A percentile compares a stretch with the other conserved stretches of the same genome.
Evolutionary conservation across 2,329 filamentous ascomycete genomes (phyloP).

Genomic region (Ophiognomonia clavigignenti-juglandacearum): DNA sequence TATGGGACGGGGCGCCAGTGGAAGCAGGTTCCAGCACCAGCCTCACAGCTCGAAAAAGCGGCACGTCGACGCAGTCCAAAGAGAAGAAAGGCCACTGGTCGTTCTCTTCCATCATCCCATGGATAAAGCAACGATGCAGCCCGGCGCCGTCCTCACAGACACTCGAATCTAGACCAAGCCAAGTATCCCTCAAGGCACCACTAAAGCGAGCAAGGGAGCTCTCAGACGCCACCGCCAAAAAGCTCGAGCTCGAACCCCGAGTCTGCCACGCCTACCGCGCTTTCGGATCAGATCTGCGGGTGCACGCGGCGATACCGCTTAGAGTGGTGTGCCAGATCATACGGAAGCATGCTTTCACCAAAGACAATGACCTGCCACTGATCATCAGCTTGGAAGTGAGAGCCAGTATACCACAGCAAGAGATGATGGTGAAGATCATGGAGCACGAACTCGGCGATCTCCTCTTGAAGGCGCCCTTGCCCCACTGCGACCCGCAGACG

Average conservation of each 20-base stretch:
- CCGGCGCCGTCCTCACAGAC: neutral
- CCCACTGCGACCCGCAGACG: slow-evolving; percentile 45
- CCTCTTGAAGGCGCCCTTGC: slow-evolving; percentile 57
- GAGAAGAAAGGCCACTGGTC: slow-evolving; percentile 22
- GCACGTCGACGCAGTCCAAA: slow-evolving; percentile 32
- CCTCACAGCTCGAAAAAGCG: slow-evolving; percentile 26
- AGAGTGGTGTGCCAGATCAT: slow-evolving; percentile 81
- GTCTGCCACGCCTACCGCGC: slow-evolving; percentile 61
- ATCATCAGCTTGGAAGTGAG: slow-evolving; percentile 94
- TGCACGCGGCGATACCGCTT: slow-evolving; percentile 80
- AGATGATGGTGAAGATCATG: slow-evolving; percentile 93
- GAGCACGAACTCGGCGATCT: slow-evolving; percentile 75
- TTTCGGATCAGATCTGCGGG: slow-evolving; percentile 53
- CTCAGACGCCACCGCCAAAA: slow-evolving; percentile 10
- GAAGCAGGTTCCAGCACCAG: slow-evolving; percentile 24
- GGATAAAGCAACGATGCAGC: slow-evolving; percentile 18
- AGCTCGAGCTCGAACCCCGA: slow-evolving; percentile 59
- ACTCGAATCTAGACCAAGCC: slow-evolving; percentile 16
- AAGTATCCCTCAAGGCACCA: slow-evolving; percentile 12
- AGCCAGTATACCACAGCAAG: slow-evolving; percentile 74
- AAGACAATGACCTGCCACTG: slow-evolving; percentile 66
- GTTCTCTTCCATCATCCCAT: slow-evolving; percentile 5
- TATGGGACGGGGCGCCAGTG: slow-evolving; percentile 83
- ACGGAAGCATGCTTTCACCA: slow-evolving; percentile 69
- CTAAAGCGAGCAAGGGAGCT: slow-evolving; percentile 8